Conservation (phyloP, 352 stramenopile species). For the Elongisporangium anandrum region DNA sequence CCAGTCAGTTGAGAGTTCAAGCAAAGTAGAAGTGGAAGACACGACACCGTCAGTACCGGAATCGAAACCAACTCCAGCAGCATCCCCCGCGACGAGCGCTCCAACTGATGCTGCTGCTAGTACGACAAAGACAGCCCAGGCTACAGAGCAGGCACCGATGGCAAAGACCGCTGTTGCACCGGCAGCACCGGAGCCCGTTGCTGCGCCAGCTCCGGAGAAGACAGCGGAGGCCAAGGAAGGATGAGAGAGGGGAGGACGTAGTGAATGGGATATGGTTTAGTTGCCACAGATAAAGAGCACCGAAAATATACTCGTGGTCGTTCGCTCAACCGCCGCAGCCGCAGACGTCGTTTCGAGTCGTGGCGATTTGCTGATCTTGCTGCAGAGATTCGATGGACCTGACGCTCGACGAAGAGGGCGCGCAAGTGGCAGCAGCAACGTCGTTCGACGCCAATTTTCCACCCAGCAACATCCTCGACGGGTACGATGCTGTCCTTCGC, state of each 20-base stretch:
- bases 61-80: not conserved
- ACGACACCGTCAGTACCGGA: not conserved
- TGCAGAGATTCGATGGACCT: conserved; percentile 51
- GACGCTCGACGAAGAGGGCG: conserved; percentile 74
- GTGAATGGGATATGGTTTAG: not conserved
- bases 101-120: not conserved
- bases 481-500: conserved; percentile 25
- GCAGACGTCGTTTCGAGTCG: conserved; percentile 4
- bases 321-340: not conserved
- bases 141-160: not conserved
- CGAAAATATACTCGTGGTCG: not conserved
- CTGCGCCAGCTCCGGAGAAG: not conserved
- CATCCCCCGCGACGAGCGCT: not conserved
- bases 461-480: conserved; percentile 76
- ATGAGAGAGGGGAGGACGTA: not conserved
- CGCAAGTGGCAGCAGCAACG: conserved; percentile 74
- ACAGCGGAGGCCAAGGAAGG: not conserved
- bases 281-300: not conserved
- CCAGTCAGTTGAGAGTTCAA: not conserved
- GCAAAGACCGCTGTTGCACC: not conserved
- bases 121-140: not conserved
- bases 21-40: not conserved
- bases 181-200: not conserved
- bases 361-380: not conserved
- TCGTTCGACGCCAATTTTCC: conserved; percentile 70